phyloP scores from a whole-genome alignment of 495 filamentous ascomycete species.

The Penicillium turbatum region DNA sequence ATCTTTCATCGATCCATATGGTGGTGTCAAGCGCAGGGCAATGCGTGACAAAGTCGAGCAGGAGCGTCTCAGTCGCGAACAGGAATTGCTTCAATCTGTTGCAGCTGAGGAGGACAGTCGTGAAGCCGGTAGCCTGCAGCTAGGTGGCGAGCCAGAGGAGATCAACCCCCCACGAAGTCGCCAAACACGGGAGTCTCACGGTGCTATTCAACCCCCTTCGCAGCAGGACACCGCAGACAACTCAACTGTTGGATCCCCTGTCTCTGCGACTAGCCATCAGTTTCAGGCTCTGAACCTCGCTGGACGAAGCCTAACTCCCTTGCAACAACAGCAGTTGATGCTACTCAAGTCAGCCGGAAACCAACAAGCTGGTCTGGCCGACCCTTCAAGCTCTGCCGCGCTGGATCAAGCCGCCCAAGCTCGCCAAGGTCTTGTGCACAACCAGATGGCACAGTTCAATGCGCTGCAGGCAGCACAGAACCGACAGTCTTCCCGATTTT shows the following conservation, averaged over 20 bases:
- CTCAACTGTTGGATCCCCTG: slow-evolving; percentile 42
- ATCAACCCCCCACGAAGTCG: slow-evolving; percentile 47
- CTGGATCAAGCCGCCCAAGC: slow-evolving; percentile 40
- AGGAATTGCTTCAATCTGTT: slow-evolving; percentile 51
- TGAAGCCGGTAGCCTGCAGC: slow-evolving; percentile 80
- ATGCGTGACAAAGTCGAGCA: slow-evolving; percentile 63
- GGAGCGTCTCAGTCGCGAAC: slow-evolving; percentile 58
- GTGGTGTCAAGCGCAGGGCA: slow-evolving; percentile 68
- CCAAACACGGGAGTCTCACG: slow-evolving; percentile 45
- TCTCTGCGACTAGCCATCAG: slow-evolving; percentile 49
- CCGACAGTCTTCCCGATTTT: slow-evolving; percentile 83
- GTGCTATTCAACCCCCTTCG: slow-evolving; percentile 68
- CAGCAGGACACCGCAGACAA: slow-evolving; percentile 54
- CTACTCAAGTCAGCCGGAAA: slow-evolving; percentile 58
- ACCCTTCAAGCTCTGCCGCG: slow-evolving; percentile 42
- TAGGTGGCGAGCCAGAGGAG: slow-evolving; percentile 89
- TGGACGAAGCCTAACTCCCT: slow-evolving; percentile 70
- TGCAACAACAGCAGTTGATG: slow-evolving; percentile 70
- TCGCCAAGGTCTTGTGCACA: slow-evolving; percentile 56
- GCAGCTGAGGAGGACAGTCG: slow-evolving; percentile 53
- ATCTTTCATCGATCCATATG: slow-evolving; percentile 74
- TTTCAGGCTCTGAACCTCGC: slow-evolving; percentile 54
- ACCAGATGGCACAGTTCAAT: slow-evolving; percentile 47
- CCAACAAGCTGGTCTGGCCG: slow-evolving; percentile 51
- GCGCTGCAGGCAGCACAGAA: slow-evolving; percentile 64